phyloP scores from a whole-genome alignment of 805 yeast genomes.

The Candida piceae region DNA sequence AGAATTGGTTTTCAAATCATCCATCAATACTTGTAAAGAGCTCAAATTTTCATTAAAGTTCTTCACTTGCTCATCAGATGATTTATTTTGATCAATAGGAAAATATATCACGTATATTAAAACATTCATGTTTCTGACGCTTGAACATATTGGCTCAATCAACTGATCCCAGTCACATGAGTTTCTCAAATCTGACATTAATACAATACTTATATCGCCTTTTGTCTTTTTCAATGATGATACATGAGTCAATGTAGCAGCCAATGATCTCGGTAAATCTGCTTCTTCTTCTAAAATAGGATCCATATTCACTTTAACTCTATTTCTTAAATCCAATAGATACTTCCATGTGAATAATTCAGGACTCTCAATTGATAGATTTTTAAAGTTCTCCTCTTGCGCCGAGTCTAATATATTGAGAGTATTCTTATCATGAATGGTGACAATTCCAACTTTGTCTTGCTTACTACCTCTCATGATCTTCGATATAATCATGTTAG shows the following conservation, averaged over 20 bases:
- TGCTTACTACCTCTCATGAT: conserved; percentile 22
- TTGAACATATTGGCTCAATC: conserved; percentile 9
- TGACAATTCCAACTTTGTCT: conserved; percentile 21
- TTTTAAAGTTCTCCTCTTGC: conserved; percentile 20
- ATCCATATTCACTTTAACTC: conserved; percentile 13
- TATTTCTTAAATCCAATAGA: conserved; percentile 9
- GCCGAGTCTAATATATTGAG: conserved; percentile 18
- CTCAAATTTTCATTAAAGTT: conserved; percentile 7
- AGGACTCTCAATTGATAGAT: conserved; percentile 17
- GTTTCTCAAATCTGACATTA: conserved; percentile 16
- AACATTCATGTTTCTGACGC: conserved; percentile 11
- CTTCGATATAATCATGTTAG: conserved; percentile 33
- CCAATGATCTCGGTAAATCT: conserved; percentile 24
- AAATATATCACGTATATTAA: conserved; percentile 14
- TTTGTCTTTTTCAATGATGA: conserved; percentile 9
- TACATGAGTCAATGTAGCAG: conserved; percentile 20
- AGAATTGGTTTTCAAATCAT: no score
- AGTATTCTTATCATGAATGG: conserved; percentile 23
- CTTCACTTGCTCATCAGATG: conserved; percentile 3
- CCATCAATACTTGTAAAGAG: conserved; percentile 2
- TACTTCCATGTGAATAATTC: conserved; percentile 13
- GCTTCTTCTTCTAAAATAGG: conserved; percentile 19
- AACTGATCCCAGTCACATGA: conserved; percentile 16
- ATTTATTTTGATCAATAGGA: conserved; percentile 4
- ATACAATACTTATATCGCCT: conserved; percentile 14